Percentiles rank a stretch among this genome's conserved stretches.
These are phyloP conservation scores for Hypoxylon perforatum DNA, from an alignment of 495 filamentous ascomycete genomes.

Conservation along the genomic window DNA sequence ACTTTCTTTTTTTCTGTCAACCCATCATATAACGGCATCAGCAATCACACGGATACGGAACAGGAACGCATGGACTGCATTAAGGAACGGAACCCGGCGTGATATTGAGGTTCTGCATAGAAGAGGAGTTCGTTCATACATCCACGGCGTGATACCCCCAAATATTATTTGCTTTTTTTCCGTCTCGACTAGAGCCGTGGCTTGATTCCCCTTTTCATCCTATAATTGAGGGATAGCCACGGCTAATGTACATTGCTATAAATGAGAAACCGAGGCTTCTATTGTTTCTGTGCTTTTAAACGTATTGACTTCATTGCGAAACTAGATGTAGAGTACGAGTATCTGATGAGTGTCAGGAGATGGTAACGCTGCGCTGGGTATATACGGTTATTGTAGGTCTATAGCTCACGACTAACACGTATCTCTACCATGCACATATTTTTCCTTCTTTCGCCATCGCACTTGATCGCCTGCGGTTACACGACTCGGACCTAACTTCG, in stretches of 20 bases:
- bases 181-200: slow-evolving; percentile 5
- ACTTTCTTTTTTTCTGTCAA: background rate
- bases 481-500: too few species aligned
- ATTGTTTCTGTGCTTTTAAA: too few species aligned
- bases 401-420: too few species aligned
- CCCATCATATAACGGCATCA: slow-evolving; percentile 1
- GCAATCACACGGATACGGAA: slow-evolving; percentile 2
- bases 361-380: too few species aligned
- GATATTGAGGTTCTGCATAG: slow-evolving; percentile 30
- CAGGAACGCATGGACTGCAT: slow-evolving; percentile 20
- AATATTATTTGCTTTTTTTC: slow-evolving; percentile 17
- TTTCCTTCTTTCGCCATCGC: too few species aligned
- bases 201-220: slow-evolving; percentile 3
- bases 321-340: too few species aligned
- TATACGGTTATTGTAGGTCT: too few species aligned
- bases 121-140: slow-evolving; percentile 39
- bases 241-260: background rate
- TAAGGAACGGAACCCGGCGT: slow-evolving; percentile 8
- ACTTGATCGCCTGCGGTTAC: too few species aligned
- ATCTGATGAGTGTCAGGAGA: too few species aligned
- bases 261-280: too few species aligned
- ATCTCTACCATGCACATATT: too few species aligned
- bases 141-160: slow-evolving; percentile 37
- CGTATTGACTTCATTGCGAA: too few species aligned
- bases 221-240: background rate